Evolutionary conservation across 2,329 filamentous ascomycete species (phyloP).

Genomic region (Aspergillus eucalypticola): DNA sequence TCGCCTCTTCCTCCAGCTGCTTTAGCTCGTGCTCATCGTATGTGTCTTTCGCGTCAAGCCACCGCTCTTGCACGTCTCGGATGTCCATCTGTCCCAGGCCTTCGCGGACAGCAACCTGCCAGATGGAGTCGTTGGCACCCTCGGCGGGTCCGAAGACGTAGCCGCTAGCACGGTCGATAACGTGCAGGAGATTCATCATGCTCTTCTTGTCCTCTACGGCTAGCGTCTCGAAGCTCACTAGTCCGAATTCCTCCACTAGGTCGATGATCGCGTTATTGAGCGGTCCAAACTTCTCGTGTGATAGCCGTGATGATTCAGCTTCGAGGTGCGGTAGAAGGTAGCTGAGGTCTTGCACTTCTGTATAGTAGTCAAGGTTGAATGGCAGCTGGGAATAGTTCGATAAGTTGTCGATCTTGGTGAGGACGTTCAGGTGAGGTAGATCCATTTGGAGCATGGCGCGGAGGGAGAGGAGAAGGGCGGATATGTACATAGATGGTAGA

Average conservation of each 20-base stretch:
- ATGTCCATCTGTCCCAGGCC: slow-evolving; percentile 72
- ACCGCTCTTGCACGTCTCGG: slow-evolving; percentile 89
- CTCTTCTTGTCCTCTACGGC: slow-evolving; percentile 96
- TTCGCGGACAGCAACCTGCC: slow-evolving; percentile 89
- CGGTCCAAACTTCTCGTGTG: slow-evolving; percentile 74
- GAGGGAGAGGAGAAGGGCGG: slow-evolving; percentile 86
- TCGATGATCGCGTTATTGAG: slow-evolving; percentile 85
- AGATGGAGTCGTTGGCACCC: slow-evolving; percentile 93
- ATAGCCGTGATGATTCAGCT: slow-evolving; percentile 70
- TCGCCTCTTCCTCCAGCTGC: slow-evolving; percentile 73
- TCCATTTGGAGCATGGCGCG: slow-evolving; percentile 98
- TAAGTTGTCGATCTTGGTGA: slow-evolving; percentile 97
- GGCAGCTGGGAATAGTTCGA: slow-evolving; percentile 79
- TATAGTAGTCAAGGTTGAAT: slow-evolving; percentile 97
- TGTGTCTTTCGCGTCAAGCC: slow-evolving; percentile 86
- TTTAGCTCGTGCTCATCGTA: slow-evolving; percentile 78
- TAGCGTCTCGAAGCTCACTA: slow-evolving; percentile 89
- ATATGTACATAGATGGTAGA: slow-evolving; percentile 90
- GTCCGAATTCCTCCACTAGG: slow-evolving; percentile 82
- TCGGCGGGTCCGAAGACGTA: slow-evolving; percentile 91
- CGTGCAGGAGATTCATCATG: slow-evolving; percentile 87
- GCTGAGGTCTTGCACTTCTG: slow-evolving; percentile 89
- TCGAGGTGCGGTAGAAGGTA: slow-evolving; percentile 81
- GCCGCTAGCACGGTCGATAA: slow-evolving; percentile 88
- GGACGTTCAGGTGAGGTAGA: slow-evolving; percentile 89